phyloP scores from a whole-genome alignment of 257 asterid species.

The Solanum pinnatisectum region DNA sequence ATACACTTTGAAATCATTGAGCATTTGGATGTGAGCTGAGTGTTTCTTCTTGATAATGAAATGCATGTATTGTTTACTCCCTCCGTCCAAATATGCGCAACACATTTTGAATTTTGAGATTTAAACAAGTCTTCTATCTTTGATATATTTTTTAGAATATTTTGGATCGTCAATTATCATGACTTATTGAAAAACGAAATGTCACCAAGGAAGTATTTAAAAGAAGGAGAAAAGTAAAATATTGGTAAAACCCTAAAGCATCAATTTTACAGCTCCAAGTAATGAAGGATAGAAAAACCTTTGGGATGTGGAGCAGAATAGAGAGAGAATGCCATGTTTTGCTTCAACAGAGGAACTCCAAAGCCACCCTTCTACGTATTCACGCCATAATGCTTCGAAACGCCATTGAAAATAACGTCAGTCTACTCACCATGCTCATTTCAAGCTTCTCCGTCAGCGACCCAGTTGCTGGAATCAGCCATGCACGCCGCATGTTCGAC shows the following conservation, averaged over 20 bases:
- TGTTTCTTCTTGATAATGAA: not conserved
- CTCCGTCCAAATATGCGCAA: no score
- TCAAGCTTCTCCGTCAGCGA: slow-evolving; percentile 36
- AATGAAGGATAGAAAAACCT: slow-evolving; percentile 16
- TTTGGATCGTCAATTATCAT: no score
- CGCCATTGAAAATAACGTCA: slow-evolving; percentile 51
- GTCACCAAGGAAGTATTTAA: no score
- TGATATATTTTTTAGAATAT: no score
- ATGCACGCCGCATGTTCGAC: slow-evolving; percentile 68
- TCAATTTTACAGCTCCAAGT: not conserved
- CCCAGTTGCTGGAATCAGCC: slow-evolving; percentile 34
- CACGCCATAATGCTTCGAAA: slow-evolving; percentile 68
- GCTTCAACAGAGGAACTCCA: slow-evolving; percentile 48
- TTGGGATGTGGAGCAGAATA: slow-evolving; percentile 44
- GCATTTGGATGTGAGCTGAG: slow-evolving; percentile 55
- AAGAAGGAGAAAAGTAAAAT: not conserved
- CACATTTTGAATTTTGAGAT: no score
- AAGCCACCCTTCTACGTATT: slow-evolving; percentile 51
- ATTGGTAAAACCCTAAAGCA: not conserved
- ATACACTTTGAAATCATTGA: slow-evolving; percentile 89
- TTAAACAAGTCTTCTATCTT: not conserved
- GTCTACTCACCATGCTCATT: slow-evolving; percentile 68
- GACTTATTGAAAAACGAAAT: no score
- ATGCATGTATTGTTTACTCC: not conserved
- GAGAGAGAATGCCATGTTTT: slow-evolving; percentile 61